These are phyloP conservation scores for Halophytophthora batemanensis DNA, from an alignment of 352 stramenopile species.

Conservation along the genomic window DNA sequence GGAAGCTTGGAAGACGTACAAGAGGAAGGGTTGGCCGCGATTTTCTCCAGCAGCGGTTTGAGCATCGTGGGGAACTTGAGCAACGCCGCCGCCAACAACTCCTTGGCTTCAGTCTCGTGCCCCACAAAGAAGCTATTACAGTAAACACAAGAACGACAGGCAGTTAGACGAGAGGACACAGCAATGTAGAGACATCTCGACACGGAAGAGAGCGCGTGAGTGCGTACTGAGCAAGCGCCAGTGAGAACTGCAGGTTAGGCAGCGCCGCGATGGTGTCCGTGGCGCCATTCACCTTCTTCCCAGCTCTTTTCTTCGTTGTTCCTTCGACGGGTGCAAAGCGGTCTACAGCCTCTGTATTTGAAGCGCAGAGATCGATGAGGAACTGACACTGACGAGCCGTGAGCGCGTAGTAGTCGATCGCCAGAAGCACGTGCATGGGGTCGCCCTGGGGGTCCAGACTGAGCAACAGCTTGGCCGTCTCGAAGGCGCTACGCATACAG, in stretches of 20 bases:
- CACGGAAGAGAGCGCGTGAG: background rate
- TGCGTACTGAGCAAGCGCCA: constrained; percentile 68
- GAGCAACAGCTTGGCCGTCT: constrained; percentile 72
- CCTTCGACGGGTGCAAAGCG: constrained; percentile 24
- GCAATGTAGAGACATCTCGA: background rate
- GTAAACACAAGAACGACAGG: background rate
- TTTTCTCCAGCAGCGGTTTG: constrained; percentile 74
- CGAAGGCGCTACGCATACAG: constrained; percentile 84
- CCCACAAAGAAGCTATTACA: constrained; percentile 56
- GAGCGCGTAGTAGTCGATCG: constrained; percentile 83
- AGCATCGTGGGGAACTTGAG: constrained; percentile 69
- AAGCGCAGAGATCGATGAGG: constrained; percentile 55
- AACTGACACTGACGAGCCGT: constrained; percentile 81
- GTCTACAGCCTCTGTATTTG: constrained; percentile 61
- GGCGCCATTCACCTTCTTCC: constrained; percentile 12
- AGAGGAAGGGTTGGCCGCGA: constrained; percentile 60
- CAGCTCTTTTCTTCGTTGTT: constrained; percentile 9
- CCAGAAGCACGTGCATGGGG: constrained; percentile 76
- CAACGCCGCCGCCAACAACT: constrained; percentile 54
- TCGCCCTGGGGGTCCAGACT: constrained; percentile 76
- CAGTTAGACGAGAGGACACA: constrained; percentile 4
- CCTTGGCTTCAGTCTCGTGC: constrained; percentile 54
- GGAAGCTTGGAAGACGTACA: constrained; percentile 26
- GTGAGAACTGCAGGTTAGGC: constrained; percentile 73
- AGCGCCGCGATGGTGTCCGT: constrained; percentile 45